A percentile compares a stretch with the other conserved stretches of the same genome.
These are phyloP conservation scores for Alternaria sp. DNA, from an alignment of 2,329 filamentous ascomycete genomes.

Conservation along the genomic window DNA sequence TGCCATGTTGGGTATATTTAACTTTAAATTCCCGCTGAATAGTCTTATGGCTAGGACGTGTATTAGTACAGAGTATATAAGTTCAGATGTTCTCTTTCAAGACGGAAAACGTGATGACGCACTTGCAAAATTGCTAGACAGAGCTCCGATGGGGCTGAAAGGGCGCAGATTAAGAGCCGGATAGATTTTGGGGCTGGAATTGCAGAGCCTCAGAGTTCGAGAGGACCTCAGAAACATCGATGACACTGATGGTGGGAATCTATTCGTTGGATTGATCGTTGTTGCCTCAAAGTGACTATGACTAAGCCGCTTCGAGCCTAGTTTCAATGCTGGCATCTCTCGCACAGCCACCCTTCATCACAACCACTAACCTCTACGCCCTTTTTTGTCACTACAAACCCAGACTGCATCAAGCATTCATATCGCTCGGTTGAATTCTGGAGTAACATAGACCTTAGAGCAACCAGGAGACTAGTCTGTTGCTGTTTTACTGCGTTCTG, in stretches of 20 bases:
- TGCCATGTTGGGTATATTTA: slow-evolving; percentile 1
- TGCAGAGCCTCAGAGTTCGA: neutral
- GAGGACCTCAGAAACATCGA: slow-evolving; percentile 16
- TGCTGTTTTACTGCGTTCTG: neutral
- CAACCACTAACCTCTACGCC: neutral
- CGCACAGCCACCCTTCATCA: slow-evolving; percentile 2
- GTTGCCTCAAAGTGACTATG: neutral
- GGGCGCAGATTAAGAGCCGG: neutral
- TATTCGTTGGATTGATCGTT: slow-evolving; percentile 3
- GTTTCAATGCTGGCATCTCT: slow-evolving; percentile 4
- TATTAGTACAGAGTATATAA: neutral
- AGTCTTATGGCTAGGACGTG: no score
- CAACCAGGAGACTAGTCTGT: neutral
- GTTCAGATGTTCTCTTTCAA: no score
- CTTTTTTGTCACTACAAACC: neutral
- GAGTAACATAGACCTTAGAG: neutral
- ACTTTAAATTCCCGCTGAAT: neutral
- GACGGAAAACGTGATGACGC: slow-evolving; percentile 4
- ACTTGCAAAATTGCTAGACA: slow-evolving; percentile 16
- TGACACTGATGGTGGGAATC: slow-evolving; percentile 3
- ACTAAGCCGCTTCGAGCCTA: slow-evolving; percentile 16
- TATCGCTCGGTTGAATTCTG: neutral
- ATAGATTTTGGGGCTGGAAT: neutral
- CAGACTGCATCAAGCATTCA: neutral
- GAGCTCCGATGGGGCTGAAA: neutral